phyloP scores from a whole-genome alignment of 805 yeast species.

The Saturnispora silvae region DNA sequence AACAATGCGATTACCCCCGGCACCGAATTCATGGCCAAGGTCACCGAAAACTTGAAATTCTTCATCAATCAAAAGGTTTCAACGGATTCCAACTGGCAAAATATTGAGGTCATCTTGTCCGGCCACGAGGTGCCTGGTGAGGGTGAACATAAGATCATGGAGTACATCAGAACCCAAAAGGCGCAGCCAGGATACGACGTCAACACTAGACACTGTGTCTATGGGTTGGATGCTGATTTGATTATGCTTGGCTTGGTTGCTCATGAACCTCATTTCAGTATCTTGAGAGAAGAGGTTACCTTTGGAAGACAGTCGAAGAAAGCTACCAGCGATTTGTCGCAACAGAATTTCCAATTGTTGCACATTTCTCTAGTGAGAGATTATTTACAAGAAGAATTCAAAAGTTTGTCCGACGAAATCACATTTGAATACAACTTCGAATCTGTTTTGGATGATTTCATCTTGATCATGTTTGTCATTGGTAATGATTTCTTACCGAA shows the following conservation, averaged over 20 bases:
- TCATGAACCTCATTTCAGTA: conserved; percentile 92
- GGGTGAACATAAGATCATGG: conserved; percentile 97
- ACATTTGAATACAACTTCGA: conserved; percentile 75
- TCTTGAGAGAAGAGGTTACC: conserved; percentile 89
- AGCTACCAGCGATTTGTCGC: conserved; percentile 41
- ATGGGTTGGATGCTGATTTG: conserved; percentile 93
- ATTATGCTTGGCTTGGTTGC: conserved; percentile 86
- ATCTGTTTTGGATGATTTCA: conserved; percentile 82
- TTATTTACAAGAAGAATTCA: conserved; percentile 78
- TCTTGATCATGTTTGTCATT: conserved; percentile 82
- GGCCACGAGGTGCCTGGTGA: conserved; percentile 98
- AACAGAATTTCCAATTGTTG: conserved; percentile 71
- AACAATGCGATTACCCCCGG: conserved; percentile 94
- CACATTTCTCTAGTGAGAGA: conserved; percentile 86
- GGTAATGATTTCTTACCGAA: conserved; percentile 98
- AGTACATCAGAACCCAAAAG: conserved; percentile 69
- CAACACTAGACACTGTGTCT: conserved; percentile 84
- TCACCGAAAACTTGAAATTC: conserved; percentile 72
- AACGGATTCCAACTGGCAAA: conserved; percentile 80
- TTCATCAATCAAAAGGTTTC: conserved; percentile 82
- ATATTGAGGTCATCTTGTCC: conserved; percentile 62
- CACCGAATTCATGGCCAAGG: conserved; percentile 88
- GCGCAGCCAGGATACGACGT: conserved; percentile 66
- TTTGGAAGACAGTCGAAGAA: conserved; percentile 48
- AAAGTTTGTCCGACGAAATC: conserved; percentile 52